A percentile compares a stretch with the other conserved stretches of the same genome.
Evolutionary conservation across 2,329 filamentous ascomycete genomes (phyloP).

Genomic region (Beauveria scarabaeidicola): DNA sequence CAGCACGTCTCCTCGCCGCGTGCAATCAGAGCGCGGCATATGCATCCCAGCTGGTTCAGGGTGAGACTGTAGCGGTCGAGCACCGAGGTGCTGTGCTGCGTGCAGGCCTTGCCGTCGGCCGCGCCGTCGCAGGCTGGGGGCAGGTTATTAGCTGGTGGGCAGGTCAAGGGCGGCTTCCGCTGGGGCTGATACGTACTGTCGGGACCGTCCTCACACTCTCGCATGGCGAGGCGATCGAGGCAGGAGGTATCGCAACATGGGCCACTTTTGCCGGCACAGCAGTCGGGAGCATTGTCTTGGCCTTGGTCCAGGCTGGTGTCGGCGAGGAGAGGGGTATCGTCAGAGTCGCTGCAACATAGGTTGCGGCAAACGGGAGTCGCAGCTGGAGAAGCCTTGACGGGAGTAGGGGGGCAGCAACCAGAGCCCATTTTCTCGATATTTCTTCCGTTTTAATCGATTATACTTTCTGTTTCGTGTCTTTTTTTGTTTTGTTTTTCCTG

Average conservation of each 20-base stretch:
- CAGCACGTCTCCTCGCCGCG: slow-evolving; percentile 46
- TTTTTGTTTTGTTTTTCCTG: neutral
- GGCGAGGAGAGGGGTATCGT: neutral
- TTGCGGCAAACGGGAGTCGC: neutral
- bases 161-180: neutral
- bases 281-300: slow-evolving; percentile 18
- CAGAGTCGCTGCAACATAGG: neutral
- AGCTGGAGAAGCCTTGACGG: neutral
- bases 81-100: slow-evolving; percentile 26
- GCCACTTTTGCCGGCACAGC: slow-evolving; percentile 32
- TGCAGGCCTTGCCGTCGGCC: slow-evolving; percentile 26
- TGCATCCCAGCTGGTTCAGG: slow-evolving; percentile 42
- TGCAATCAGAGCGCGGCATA: slow-evolving; percentile 43
- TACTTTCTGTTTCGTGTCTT: neutral
- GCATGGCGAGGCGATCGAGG: slow-evolving; percentile 35
- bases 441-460: neutral
- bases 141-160: neutral
- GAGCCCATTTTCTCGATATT: neutral
- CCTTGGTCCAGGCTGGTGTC: neutral
- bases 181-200: neutral
- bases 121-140: slow-evolving; percentile 12
- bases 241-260: slow-evolving; percentile 36
- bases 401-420: neutral
- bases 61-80: slow-evolving; percentile 32
- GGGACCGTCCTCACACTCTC: slow-evolving; percentile 24